Evolutionary conservation across 495 filamentous ascomycete species (phyloP), one percentile per base, ranked within the genome.

Genomic region (Cladorrhinum samala): DNA sequence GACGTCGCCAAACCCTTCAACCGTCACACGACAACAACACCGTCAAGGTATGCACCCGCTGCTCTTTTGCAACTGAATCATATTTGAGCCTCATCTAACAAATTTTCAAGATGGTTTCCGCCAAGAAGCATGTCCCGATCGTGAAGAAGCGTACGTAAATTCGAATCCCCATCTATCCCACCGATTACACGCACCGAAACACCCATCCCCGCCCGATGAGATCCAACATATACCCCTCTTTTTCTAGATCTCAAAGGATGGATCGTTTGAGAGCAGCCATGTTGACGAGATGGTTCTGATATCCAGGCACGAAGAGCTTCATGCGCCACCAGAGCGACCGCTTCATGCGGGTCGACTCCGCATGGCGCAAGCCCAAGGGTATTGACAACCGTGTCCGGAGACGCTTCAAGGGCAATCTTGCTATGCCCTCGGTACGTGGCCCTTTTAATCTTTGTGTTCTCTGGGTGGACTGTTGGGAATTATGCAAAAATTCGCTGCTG

Each of bases 331-430:
- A 98, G 83, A 87, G 82, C 75, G 93, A 97, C 77, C 84, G 83
- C 70, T 98, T 93, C 82, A 96, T 84, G 77, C 84, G 90, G 68
- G 83, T 96, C 53, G 82, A 79, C 68, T 69, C 85, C 39, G 84
- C 78, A 72, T 98, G 93, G 93, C 87, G 93, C 77, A 98, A 98
- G 83, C 93, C 93, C 49, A 98, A 96, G 84, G 93, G 93, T 85
- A 98, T 98, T 76, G 93, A 98, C 59, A 69, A 69, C 67, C 75
- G 84, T 52, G 88, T 92, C 68, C 83, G 89, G 64, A 82, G 91
- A 77, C 84, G 91, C 60, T 96, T 95, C 80, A 91, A 91, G 83
- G 87, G 91, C 65, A 86, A 85, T 75, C 85, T 87, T 73, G 88
- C 85, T 67, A 97, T 98, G 92, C 93, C 93, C 74, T 94, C 90